Conservation (phyloP, 2,329 filamentous ascomycete species). For the Fusarium oligoseptatum region DNA sequence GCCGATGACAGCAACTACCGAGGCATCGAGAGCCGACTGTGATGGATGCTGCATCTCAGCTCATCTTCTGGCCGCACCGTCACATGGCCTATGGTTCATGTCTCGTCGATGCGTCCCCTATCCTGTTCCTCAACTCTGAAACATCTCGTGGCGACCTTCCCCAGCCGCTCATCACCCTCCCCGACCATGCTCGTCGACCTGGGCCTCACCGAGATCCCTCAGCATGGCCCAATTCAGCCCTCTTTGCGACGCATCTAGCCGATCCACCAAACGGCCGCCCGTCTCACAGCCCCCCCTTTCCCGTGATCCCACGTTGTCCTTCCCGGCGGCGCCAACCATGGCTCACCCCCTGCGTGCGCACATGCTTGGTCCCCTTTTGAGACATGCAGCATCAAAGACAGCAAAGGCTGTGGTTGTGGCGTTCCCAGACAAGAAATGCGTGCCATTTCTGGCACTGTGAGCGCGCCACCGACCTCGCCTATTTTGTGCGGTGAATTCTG, state of each 20-base stretch:
- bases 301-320: constrained; percentile 43
- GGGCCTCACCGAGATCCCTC: constrained; percentile 20
- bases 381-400: constrained; percentile 21
- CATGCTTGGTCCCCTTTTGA: constrained; percentile 30
- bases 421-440: constrained; percentile 15
- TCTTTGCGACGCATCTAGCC: constrained; percentile 48
- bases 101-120: constrained; percentile 26
- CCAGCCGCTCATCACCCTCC: constrained; percentile 12
- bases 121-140: constrained; percentile 37
- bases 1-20: constrained; percentile 77
- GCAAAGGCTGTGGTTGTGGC: constrained; percentile 10
- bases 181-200: background rate
- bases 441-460: constrained; percentile 10
- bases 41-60: constrained; percentile 45
- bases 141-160: constrained; percentile 33
- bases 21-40: constrained; percentile 84
- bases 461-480: constrained; percentile 16
- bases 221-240: constrained; percentile 45
- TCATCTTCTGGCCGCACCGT: constrained; percentile 6
- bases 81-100: constrained; percentile 16
- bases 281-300: constrained; percentile 36
- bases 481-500: constrained; percentile 18
- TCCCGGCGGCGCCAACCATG: constrained; percentile 16
- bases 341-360: constrained; percentile 17
- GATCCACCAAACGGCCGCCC: constrained; percentile 32